A percentile compares a stretch with the other conserved stretches of the same genome.
These are phyloP conservation scores for Fragaria ananassa DNA, from an alignment of 306 rosid genomes.

Conservation along the genomic window DNA sequence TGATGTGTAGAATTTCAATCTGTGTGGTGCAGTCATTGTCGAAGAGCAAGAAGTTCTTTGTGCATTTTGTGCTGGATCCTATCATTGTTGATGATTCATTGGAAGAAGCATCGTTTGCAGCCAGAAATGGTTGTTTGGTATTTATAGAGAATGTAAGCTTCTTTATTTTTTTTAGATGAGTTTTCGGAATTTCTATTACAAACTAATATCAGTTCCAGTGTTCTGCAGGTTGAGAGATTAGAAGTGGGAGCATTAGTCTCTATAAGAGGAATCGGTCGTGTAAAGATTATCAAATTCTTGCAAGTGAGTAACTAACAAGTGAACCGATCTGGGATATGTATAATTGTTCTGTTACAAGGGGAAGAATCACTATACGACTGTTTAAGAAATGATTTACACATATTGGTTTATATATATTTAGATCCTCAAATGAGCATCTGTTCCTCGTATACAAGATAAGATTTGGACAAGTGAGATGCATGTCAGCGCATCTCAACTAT, in stretches of 20 bases:
- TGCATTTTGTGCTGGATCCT: conserved; percentile 55
- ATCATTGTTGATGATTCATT: conserved; percentile 32
- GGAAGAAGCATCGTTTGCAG: conserved; percentile 47
- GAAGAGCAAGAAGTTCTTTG: conserved; percentile 39
- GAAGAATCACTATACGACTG: neutral
- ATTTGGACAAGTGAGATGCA: neutral
- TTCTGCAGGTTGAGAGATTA: conserved; percentile 39
- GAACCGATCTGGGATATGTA: neutral
- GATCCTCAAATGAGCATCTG: neutral
- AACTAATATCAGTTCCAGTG: conserved; percentile 28
- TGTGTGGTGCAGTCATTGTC: conserved; percentile 35
- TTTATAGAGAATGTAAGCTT: conserved; percentile 43
- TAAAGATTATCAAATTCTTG: conserved; percentile 31
- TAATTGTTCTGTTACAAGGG: neutral
- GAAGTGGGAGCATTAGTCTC: conserved; percentile 53
- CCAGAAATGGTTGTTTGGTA: conserved; percentile 45
- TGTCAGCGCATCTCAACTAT: neutral
- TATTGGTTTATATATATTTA: no score
- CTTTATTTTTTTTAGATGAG: neutral
- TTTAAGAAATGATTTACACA: neutral
- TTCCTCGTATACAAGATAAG: neutral
- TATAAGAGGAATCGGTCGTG: conserved; percentile 46
- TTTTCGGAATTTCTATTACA: neutral
- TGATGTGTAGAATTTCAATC: no score
- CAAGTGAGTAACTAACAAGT: conserved; percentile 31